These are phyloP conservation scores for Cutaneotrichosporon sp. DNA, from an alignment of 1,284 basidiomycete genomes.

Conservation along the genomic window DNA sequence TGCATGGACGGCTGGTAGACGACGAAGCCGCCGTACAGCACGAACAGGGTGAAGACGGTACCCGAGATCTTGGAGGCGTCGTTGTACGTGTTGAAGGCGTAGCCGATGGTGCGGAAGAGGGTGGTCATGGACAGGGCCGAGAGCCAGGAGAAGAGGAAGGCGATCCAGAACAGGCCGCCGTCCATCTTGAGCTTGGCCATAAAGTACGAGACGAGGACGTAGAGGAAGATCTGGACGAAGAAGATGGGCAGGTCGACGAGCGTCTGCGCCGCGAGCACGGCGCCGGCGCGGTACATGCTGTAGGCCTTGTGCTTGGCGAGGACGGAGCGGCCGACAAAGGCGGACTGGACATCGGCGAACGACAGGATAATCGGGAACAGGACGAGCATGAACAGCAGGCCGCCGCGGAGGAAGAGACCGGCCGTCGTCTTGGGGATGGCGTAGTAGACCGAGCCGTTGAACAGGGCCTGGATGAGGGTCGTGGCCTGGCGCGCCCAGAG, in stretches of 20 bases:
- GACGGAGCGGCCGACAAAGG: constrained; percentile 72
- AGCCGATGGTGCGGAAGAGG: constrained; percentile 48
- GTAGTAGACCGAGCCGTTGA: constrained; percentile 74
- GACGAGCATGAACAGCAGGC: constrained; percentile 58
- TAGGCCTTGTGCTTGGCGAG: constrained; percentile 59
- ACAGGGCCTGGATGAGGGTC: constrained; percentile 39
- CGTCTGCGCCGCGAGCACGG: constrained; percentile 63
- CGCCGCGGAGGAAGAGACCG: constrained; percentile 70
- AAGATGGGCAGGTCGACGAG: constrained; percentile 60
- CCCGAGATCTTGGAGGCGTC: constrained; percentile 49
- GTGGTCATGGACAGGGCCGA: constrained; percentile 36
- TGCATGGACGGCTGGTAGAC: constrained; percentile 46
- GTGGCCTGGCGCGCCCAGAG: constrained; percentile 44
- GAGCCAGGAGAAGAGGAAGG: constrained; percentile 36
- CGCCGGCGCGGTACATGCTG: constrained; percentile 53
- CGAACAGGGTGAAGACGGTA: constrained; percentile 39
- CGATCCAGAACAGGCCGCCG: constrained; percentile 50
- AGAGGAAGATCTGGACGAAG: constrained; percentile 51
- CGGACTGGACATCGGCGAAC: constrained; percentile 68
- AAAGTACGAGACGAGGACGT: constrained; percentile 52
- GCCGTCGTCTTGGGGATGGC: constrained; percentile 63
- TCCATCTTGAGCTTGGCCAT: constrained; percentile 36
- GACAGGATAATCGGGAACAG: constrained; percentile 57
- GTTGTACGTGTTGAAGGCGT: constrained; percentile 46
- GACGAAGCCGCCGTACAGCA: constrained; percentile 43